Evolutionary conservation across 257 asterid species (phyloP).

Genomic region (Rubia yunnanensis): DNA sequence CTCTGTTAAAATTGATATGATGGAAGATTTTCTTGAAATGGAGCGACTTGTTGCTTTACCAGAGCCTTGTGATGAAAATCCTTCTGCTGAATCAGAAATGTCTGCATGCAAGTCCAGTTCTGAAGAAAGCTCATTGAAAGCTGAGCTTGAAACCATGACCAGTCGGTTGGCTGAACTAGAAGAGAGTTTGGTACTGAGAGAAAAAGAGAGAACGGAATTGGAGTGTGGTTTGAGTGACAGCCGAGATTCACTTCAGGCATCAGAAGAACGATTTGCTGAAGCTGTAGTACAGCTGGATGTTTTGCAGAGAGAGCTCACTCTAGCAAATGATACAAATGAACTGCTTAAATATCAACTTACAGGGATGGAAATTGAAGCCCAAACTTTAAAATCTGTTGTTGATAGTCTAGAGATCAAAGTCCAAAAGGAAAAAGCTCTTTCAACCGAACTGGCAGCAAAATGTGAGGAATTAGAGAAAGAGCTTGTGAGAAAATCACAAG

Average conservation of each 20-base stretch:
- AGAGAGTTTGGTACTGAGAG: constrained; percentile 37
- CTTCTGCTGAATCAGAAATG: constrained; percentile 21
- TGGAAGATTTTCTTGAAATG: constrained; percentile 93
- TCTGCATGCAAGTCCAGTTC: constrained; percentile 23
- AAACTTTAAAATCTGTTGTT: constrained; percentile 32
- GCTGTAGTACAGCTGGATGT: constrained; percentile 27
- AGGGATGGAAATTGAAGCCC: constrained; percentile 49
- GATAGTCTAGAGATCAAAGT: constrained; percentile 32
- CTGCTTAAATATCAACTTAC: constrained; percentile 45
- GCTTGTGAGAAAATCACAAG: constrained; percentile 29
- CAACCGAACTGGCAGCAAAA: constrained; percentile 32
- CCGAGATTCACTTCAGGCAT: constrained; percentile 27
- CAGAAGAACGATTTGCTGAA: constrained; percentile 28
- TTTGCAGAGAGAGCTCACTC: constrained; percentile 37
- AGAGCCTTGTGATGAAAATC: constrained; percentile 30
- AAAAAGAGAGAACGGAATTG: constrained; percentile 37
- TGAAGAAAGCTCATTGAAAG: constrained; percentile 26
- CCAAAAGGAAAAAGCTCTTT: constrained; percentile 29
- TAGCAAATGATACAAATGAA: constrained; percentile 38
- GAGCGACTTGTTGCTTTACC: constrained; percentile 66
- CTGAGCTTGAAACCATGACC: constrained; percentile 37
- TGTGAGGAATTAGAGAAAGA: constrained; percentile 49
- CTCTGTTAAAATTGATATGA: constrained; percentile 51
- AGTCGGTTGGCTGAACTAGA: constrained; percentile 42
- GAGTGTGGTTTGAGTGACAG: constrained; percentile 34